A percentile compares a stretch with the other conserved stretches of the same genome.
Conservation (phyloP, 768 basidiomycete species). For the Suillus luteus region DNA sequence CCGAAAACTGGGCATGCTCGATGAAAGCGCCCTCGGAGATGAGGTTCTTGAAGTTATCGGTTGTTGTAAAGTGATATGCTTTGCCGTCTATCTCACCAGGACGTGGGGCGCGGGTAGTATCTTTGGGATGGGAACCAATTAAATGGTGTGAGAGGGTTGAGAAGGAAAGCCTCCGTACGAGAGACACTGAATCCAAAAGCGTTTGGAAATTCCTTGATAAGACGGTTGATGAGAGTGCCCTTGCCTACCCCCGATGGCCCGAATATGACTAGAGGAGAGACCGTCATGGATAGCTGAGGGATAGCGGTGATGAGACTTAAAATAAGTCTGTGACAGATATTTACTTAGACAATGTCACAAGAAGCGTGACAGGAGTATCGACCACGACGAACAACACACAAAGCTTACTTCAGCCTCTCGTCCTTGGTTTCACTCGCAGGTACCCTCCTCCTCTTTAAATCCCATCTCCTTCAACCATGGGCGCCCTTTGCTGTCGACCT, state of each 20-base stretch:
- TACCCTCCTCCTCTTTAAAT: background rate
- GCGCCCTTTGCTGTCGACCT: slow-evolving; percentile 83
- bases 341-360: background rate
- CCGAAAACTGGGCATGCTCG: slow-evolving; percentile 92
- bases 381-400: slow-evolving; percentile 2
- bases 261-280: slow-evolving; percentile 76
- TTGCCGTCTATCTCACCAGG: slow-evolving; percentile 80
- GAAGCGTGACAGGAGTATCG: slow-evolving; percentile 9
- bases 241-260: slow-evolving; percentile 96
- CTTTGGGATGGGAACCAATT: slow-evolving; percentile 40
- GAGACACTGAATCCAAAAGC: slow-evolving; percentile 94
- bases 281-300: background rate
- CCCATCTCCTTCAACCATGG: slow-evolving; percentile 43
- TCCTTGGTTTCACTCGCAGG: slow-evolving; percentile 8
- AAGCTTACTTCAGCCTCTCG: slow-evolving; percentile 7
- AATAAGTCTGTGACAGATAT: background rate
- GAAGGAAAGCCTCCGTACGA: slow-evolving; percentile 51
- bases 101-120: slow-evolving; percentile 87
- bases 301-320: background rate
- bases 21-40: slow-evolving; percentile 78
- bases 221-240: slow-evolving; percentile 80
- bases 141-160: slow-evolving; percentile 11
- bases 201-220: slow-evolving; percentile 80
- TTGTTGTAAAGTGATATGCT: slow-evolving; percentile 84
- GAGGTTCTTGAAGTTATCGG: slow-evolving; percentile 70